A percentile compares a stretch with the other conserved stretches of the same genome.
phyloP scores from a whole-genome alignment of 2,329 filamentous ascomycete species.

The Cytospora piceicola region DNA sequence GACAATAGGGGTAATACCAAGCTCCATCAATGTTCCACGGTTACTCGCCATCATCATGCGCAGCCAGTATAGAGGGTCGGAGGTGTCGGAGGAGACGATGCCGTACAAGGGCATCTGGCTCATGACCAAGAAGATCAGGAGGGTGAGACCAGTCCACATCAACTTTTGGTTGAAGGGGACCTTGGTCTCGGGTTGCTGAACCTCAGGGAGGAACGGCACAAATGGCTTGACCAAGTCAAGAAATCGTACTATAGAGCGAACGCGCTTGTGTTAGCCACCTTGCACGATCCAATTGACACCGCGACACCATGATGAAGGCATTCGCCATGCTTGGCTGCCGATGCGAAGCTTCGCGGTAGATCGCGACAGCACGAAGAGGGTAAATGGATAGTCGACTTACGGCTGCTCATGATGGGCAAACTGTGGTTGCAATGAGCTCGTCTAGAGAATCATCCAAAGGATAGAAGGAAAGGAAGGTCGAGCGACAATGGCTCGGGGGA shows the following conservation, averaged over 20 bases:
- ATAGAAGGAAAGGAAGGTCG: constrained; percentile 39
- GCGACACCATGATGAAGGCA: constrained; percentile 26
- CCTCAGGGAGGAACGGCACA: constrained; percentile 98
- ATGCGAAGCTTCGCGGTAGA: constrained; percentile 21
- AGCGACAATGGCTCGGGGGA: constrained; percentile 39
- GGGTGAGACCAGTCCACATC: constrained; percentile 92
- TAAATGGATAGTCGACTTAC: constrained; percentile 46
- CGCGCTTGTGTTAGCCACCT: constrained; percentile 32
- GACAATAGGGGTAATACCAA: constrained; percentile 98
- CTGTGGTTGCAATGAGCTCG: constrained; percentile 32
- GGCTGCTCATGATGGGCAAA: constrained; percentile 57
- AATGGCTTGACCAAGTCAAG: constrained; percentile 99
- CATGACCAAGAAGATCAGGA: constrained; percentile 99
- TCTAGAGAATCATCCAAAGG: constrained; percentile 34
- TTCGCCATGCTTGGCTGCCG: constrained; percentile 13
- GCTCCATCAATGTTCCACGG: constrained; percentile 91
- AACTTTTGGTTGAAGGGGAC: constrained; percentile 98
- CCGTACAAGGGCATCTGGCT: constrained; percentile 99
- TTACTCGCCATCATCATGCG: constrained; percentile 99
- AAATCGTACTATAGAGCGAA: constrained; percentile 76
- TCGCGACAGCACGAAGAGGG: constrained; percentile 22
- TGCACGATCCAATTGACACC: constrained; percentile 15
- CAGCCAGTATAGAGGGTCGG: constrained; percentile 98
- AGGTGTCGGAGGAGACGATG: constrained; percentile 98
- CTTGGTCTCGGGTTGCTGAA: constrained; percentile 97